phyloP scores from a whole-genome alignment of 2,329 filamentous ascomycete genomes.

The Monosporascus sp. region DNA sequence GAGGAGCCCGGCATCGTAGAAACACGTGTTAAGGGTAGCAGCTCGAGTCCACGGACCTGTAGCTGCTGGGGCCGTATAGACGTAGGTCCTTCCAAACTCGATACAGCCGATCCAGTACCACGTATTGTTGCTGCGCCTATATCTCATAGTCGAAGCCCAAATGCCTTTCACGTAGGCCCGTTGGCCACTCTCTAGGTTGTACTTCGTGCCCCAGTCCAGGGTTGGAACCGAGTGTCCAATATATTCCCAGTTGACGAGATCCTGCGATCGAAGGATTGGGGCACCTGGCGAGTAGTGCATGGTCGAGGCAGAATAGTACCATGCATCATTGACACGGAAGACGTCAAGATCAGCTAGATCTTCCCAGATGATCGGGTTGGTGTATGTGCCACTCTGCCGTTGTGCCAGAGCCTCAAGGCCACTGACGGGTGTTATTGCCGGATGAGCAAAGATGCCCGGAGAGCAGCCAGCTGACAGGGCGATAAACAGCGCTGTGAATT shows the following conservation, averaged over 20 bases:
- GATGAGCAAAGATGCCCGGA: too few relatives aligned
- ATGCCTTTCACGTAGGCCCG: constrained; percentile 18
- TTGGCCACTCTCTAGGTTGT: constrained; percentile 6
- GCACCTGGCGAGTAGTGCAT: constrained; percentile 47
- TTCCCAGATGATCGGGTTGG: constrained; percentile 45
- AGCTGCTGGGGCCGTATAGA: constrained; percentile 42
- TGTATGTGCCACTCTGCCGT: constrained; percentile 20
- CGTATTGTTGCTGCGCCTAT: constrained; percentile 12
- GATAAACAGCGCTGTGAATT: too few relatives aligned
- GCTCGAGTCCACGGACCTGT: constrained; percentile 39
- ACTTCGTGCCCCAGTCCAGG: constrained; percentile 11
- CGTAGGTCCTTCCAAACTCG: constrained; percentile 43
- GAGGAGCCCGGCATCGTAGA: constrained; percentile 52
- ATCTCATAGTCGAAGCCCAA: constrained; percentile 19
- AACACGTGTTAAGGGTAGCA: constrained; percentile 36
- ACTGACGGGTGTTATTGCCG: too few relatives aligned
- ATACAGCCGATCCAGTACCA: constrained; percentile 48
- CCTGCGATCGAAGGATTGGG: constrained; percentile 42
- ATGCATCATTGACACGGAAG: constrained; percentile 31
- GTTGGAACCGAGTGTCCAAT: constrained; percentile 31
- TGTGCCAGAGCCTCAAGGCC: too few relatives aligned
- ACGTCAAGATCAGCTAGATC: constrained; percentile 47
- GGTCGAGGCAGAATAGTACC: constrained; percentile 44
- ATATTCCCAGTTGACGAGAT: constrained; percentile 41
- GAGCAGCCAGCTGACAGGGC: too few relatives aligned